Evolutionary conservation across 2,329 filamentous ascomycete genomes (phyloP).

Genomic region (Colletotrichum sp.): DNA sequence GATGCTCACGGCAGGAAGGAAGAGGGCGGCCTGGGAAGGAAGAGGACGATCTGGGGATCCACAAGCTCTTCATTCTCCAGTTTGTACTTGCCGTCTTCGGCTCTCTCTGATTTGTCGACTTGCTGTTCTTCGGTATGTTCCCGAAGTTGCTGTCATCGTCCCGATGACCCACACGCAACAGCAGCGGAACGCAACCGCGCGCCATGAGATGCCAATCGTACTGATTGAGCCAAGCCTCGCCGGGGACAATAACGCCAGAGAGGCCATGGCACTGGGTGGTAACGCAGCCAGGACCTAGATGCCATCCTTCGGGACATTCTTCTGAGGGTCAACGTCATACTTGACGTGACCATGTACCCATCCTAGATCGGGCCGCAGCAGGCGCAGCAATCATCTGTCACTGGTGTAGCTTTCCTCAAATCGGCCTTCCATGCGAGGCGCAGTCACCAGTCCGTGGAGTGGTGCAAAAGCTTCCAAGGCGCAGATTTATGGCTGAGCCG

Average conservation of each 20-base stretch:
- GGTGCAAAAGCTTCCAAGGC: neutral
- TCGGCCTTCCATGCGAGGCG: neutral
- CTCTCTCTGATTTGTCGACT: too few relatives aligned
- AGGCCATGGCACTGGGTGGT: neutral
- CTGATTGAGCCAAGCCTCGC: neutral
- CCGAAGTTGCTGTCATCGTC: neutral
- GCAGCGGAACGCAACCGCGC: too few relatives aligned
- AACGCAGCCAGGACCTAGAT: neutral
- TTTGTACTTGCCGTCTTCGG: too few relatives aligned
- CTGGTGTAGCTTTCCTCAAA: neutral
- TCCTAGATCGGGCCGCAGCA: rapidly evolving
- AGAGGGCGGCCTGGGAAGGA: too few relatives aligned
- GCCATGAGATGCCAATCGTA: neutral
- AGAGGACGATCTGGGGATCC: too few relatives aligned
- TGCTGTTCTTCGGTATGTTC: too few relatives aligned
- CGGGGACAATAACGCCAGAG: neutral
- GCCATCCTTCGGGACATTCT: neutral
- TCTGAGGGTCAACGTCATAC: neutral
- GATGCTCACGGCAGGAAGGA: neutral
- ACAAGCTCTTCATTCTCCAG: too few relatives aligned
- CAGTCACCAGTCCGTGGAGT: neutral
- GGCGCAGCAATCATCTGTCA: neutral
- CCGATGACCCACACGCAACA: too few relatives aligned
- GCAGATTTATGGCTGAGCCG: neutral
- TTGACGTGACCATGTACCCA: neutral